A percentile compares a stretch with the other conserved stretches of the same genome.
Evolutionary conservation across 2,329 filamentous ascomycete genomes (phyloP).

Genomic region (Xylaria sp.): DNA sequence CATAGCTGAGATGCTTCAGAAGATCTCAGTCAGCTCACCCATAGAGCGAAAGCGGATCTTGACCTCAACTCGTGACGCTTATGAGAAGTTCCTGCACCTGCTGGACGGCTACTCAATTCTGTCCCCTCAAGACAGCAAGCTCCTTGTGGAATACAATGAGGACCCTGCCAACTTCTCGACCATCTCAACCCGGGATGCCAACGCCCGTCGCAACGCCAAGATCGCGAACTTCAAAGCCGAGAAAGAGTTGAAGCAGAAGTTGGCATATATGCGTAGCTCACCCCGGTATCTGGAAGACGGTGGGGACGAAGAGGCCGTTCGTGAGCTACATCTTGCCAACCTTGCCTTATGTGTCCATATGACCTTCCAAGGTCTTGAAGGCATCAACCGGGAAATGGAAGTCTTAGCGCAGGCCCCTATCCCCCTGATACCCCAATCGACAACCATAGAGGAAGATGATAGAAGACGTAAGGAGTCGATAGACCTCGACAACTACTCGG

Average conservation of each 20-base stretch:
- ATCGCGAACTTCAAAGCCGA: conserved; percentile 85
- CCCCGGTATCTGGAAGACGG: conserved; percentile 56
- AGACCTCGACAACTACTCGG: conserved; percentile 63
- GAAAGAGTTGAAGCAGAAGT: conserved; percentile 80
- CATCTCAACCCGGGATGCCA: conserved; percentile 65
- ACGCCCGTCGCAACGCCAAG: conserved; percentile 78
- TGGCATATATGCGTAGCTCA: conserved; percentile 63
- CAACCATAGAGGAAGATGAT: conserved; percentile 53
- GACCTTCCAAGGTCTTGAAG: conserved; percentile 86
- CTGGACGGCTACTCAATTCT: conserved; percentile 82
- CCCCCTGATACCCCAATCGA: conserved; percentile 51
- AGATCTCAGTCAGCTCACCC: conserved; percentile 59
- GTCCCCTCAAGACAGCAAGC: conserved; percentile 64
- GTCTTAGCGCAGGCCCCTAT: conserved; percentile 78
- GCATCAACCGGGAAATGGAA: conserved; percentile 81
- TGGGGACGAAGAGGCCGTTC: conserved; percentile 83
- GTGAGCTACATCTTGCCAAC: conserved; percentile 78
- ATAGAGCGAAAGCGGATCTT: conserved; percentile 68
- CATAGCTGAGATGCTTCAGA: conserved; percentile 79
- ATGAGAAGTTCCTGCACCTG: conserved; percentile 78
- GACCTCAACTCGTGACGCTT: conserved; percentile 67
- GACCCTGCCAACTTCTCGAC: conserved; percentile 75
- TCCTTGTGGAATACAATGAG: conserved; percentile 76
- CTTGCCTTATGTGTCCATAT: conserved; percentile 76
- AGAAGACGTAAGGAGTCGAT: conserved; percentile 45